These are phyloP conservation scores for Ichthyophthirius multifiliis DNA, from an alignment of 169 alveolate genomes.

Conservation along the genomic window DNA sequence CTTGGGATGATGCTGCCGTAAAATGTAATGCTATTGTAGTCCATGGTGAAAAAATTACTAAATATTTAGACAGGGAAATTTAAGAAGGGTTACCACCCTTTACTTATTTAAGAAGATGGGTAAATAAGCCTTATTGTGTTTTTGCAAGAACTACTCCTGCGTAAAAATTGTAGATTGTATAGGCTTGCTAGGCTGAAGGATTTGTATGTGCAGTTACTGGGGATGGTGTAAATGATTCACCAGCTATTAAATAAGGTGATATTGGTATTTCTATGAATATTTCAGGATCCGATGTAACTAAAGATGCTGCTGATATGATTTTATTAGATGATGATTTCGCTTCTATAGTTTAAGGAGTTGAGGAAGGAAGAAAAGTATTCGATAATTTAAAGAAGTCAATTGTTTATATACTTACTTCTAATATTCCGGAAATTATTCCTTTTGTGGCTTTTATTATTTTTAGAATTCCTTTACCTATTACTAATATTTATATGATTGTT, in stretches of 20 bases:
- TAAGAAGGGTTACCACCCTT: conserved; percentile 65
- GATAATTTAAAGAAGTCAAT: conserved; percentile 59
- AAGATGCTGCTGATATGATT: conserved; percentile 89
- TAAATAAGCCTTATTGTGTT: conserved; percentile 74
- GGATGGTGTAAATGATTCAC: conserved; percentile 89
- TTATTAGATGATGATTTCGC: conserved; percentile 80
- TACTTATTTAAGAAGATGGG: conserved; percentile 64
- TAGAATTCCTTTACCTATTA: conserved; percentile 50
- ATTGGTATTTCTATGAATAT: conserved; percentile 88
- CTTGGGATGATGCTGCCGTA: conserved; percentile 57
- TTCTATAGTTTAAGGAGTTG: conserved; percentile 53
- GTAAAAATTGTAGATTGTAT: conserved; percentile 82
- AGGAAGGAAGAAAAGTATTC: conserved; percentile 61
- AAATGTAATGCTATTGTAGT: conserved; percentile 69
- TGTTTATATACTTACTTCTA: conserved; percentile 47
- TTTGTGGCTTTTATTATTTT: conserved; percentile 40
- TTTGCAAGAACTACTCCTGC: conserved; percentile 87
- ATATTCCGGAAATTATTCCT: conserved; percentile 53
- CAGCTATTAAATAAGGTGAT: conserved; percentile 87
- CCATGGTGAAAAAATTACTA: conserved; percentile 79
- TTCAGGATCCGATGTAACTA: conserved; percentile 83
- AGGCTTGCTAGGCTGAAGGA: conserved; percentile 79
- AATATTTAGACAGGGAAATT: conserved; percentile 64
- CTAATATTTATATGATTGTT: conserved; percentile 67
- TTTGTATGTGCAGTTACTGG: conserved; percentile 88